Conservation (phyloP, 768 basidiomycete genomes). For the Termitomyces sp. region DNA sequence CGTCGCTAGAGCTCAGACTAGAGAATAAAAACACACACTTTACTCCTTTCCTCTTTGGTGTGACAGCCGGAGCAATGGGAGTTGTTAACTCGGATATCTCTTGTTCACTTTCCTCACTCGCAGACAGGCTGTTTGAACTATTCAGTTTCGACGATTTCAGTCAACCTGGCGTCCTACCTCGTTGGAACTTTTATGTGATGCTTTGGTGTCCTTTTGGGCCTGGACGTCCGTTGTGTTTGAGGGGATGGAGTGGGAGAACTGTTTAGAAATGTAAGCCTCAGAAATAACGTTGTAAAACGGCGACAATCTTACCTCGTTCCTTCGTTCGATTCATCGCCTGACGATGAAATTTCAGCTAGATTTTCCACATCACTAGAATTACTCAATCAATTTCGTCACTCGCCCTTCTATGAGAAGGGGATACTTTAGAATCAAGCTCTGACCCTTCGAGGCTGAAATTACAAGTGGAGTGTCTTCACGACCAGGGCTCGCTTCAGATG, state of each 20-base stretch:
- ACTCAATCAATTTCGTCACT: conserved; percentile 8
- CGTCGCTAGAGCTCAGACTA: not conserved
- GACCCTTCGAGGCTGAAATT: conserved; percentile 8
- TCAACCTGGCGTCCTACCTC: conserved; percentile 3
- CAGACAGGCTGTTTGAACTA: not conserved
- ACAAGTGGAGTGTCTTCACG: conserved; percentile 1
- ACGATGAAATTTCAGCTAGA: conserved; percentile 6
- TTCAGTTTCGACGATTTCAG: not conserved
- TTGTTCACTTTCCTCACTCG: conserved; percentile 8
- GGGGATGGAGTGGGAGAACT: conserved; percentile 23
- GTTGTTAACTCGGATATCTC: conserved; percentile 15
- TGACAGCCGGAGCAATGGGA: conserved; percentile 10
- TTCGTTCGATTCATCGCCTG: not conserved
- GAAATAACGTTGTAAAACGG: not conserved
- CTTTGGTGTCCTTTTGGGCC: conserved; percentile 1
- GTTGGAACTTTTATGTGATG: not conserved
- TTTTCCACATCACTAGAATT: conserved; percentile 11
- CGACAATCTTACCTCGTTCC: conserved; percentile 4
- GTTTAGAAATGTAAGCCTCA: not conserved
- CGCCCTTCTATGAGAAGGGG: not conserved
- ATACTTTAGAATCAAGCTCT: conserved; percentile 10
- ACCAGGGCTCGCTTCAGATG: conserved; percentile 20
- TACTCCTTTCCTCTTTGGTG: conserved; percentile 27
- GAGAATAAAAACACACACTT: conserved; percentile 18
- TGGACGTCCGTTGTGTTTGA: conserved; percentile 3